Base-by-base conservation (phyloP, 768 basidiomycete genomes). In the Infundibulicybe gibba region DNA sequence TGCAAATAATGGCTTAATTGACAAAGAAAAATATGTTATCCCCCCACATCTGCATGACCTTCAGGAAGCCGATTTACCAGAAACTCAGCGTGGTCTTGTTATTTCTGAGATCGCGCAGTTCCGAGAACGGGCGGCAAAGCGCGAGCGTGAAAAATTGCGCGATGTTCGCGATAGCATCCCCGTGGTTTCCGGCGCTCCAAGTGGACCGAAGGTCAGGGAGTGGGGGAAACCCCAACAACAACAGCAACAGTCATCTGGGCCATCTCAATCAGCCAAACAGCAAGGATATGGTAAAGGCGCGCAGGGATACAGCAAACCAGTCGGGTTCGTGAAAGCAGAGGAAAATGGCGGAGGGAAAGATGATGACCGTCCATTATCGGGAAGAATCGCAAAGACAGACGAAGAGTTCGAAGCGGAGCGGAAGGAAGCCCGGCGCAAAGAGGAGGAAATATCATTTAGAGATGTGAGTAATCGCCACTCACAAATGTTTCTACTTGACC, bases 1-100 rank as follows among this genome's bases (percentile, higher is more conserved):
- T 3, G 84, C 88, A 1, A 81, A 81, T 50, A 83, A 63, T 48
- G 86, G 85, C n/a, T 74, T 81, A 33, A 79, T 82, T 44, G 86
- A 90, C 66, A 85, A 87, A 59, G 88, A 92, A 67, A 85, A 86
- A 77, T 90, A 90, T 62, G 77, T 90, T 52, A 91, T 97, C 37
- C 93, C 93, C 19, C 90, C 91, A n/a, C 97, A 99, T 68, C 77
- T 98, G 15, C 91, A 92, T 66, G 97, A 98, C 67, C 76, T 99
- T 37, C 89, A 93, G 61, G 94, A 97, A 69, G 90, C 93, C 44
- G 97, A 99, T 61, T 79, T 99, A 37, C 95, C 97, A 17, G 97
- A 99, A 69, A 90, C 90, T 0, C 82, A 79, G 52, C 87, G 95
- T 32, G 92, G 89, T 5, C 84, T 94, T 45, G 94, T 98, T 50